phyloP scores from a whole-genome alignment of 2,329 filamentous ascomycete genomes.

The Colletotrichum tabaci region DNA sequence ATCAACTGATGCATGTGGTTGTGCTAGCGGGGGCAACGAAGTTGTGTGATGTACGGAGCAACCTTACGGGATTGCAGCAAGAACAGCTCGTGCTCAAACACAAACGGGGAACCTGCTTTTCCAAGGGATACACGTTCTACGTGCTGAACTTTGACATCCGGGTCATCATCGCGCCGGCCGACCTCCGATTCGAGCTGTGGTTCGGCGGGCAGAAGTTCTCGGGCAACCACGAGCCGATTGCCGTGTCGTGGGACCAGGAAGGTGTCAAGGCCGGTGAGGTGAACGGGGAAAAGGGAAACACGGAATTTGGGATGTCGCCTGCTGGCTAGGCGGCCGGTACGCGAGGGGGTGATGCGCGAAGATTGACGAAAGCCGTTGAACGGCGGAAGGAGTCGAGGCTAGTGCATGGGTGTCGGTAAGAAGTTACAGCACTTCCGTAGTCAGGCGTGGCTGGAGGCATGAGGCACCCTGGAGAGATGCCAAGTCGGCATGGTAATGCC shows the following conservation, averaged over 20 bases:
- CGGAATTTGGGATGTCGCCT: no score
- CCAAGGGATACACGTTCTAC: slow-evolving; percentile 55
- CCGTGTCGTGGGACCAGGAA: slow-evolving; percentile 53
- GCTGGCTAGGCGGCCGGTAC: no score
- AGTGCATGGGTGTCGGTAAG: no score
- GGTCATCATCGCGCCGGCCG: slow-evolving; percentile 69
- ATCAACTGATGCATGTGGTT: neutral
- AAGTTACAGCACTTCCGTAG: no score
- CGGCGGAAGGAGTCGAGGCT: no score
- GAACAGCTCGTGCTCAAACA: slow-evolving; percentile 56
- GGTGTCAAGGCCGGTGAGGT: slow-evolving; percentile 28
- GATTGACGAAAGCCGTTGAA: no score
- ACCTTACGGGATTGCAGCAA: slow-evolving; percentile 57
- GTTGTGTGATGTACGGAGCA: slow-evolving; percentile 58
- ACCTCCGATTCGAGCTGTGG: slow-evolving; percentile 64
- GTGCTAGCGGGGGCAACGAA: slow-evolving; percentile 54
- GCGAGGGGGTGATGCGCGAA: no score
- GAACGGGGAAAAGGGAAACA: no score
- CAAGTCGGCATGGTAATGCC: no score
- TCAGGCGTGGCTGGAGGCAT: no score
- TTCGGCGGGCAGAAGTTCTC: slow-evolving; percentile 57
- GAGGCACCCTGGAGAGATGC: no score
- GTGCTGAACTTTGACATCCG: slow-evolving; percentile 64
- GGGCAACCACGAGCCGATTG: slow-evolving; percentile 56
- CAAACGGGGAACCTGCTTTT: slow-evolving; percentile 53